Evolutionary conservation across 1,139 yeast genomes (phyloP).

Genomic region (Fermentozyma sake): DNA sequence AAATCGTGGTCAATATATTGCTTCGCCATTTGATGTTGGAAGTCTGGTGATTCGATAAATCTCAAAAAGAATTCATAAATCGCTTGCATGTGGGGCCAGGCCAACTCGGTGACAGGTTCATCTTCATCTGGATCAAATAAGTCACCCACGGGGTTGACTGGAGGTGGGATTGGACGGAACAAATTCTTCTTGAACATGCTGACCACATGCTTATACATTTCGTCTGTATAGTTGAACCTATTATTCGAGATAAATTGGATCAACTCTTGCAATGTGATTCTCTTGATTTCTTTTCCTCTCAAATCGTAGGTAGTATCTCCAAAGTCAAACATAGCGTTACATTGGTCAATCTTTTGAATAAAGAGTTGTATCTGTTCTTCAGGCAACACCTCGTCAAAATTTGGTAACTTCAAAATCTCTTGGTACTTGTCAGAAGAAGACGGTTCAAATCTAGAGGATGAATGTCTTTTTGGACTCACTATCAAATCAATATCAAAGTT

Average conservation of each 20-base stretch:
- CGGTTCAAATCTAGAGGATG: conserved; percentile 89
- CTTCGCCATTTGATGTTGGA: conserved; percentile 89
- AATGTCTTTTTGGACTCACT: conserved; percentile 82
- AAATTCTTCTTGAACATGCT: conserved; percentile 85
- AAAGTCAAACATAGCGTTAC: conserved; percentile 91
- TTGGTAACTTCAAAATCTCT: conserved; percentile 78
- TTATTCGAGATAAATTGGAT: conserved; percentile 82
- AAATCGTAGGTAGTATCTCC: conserved; percentile 89
- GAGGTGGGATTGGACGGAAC: conserved; percentile 96
- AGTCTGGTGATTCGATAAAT: conserved; percentile 92
- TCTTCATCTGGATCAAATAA: conserved; percentile 97
- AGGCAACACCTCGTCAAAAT: conserved; percentile 85
- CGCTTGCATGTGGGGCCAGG: conserved; percentile 99
- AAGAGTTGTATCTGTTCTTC: conserved; percentile 81
- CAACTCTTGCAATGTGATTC: conserved; percentile 81
- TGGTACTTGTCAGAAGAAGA: conserved; percentile 56
- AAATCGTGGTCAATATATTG: conserved; percentile 91
- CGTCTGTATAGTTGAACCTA: conserved; percentile 82
- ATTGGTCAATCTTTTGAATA: conserved; percentile 86
- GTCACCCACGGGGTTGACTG: conserved; percentile 95
- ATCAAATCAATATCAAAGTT: conserved; percentile 44
- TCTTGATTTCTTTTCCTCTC: conserved; percentile 87
- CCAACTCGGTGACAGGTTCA: conserved; percentile 92
- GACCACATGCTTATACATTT: conserved; percentile 84
- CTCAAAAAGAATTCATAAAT: conserved; percentile 91